Evolutionary conservation across 169 alveolate species (phyloP).

Genomic region (Plasmodium reichenowi): DNA sequence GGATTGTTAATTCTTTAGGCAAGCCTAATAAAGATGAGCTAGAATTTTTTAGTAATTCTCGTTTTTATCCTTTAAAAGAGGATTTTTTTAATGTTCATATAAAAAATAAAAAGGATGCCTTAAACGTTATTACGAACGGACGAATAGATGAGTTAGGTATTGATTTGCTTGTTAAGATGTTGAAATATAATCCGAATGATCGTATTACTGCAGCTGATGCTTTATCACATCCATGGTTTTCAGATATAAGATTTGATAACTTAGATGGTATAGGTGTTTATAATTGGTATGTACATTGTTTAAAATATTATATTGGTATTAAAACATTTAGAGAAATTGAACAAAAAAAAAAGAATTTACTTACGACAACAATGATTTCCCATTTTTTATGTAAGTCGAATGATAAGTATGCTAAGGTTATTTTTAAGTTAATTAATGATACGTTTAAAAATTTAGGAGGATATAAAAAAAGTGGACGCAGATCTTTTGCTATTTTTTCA

Average conservation of each 20-base stretch:
- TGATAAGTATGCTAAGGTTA: slow-evolving; percentile 66
- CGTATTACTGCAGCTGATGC: slow-evolving; percentile 97
- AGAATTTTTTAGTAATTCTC: slow-evolving; percentile 86
- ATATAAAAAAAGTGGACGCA: slow-evolving; percentile 70
- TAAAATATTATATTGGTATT: slow-evolving; percentile 86
- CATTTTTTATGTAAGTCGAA: slow-evolving; percentile 82
- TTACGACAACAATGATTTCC: slow-evolving; percentile 85
- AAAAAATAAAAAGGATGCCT: slow-evolving; percentile 79
- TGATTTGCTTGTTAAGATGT: slow-evolving; percentile 93
- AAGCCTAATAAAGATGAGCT: slow-evolving; percentile 90
- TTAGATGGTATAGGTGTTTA: slow-evolving; percentile 89
- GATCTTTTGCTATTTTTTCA: slow-evolving; percentile 75
- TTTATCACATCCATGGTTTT: slow-evolving; percentile 95
- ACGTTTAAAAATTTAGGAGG: slow-evolving; percentile 76
- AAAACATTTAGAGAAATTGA: slow-evolving; percentile 84
- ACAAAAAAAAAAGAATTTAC: slow-evolving; percentile 80
- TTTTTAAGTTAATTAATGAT: slow-evolving; percentile 62
- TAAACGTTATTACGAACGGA: slow-evolving; percentile 80
- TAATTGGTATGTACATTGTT: slow-evolving; percentile 86
- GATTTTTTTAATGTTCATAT: slow-evolving; percentile 80
- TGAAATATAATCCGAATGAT: slow-evolving; percentile 94
- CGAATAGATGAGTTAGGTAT: slow-evolving; percentile 84
- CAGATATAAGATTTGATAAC: slow-evolving; percentile 85
- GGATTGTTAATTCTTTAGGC: slow-evolving; percentile 88
- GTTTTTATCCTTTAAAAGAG: slow-evolving; percentile 85